A percentile compares a stretch with the other conserved stretches of the same genome.
Evolutionary conservation across 352 stramenopile genomes (phyloP).

Genomic region (Globisporangium nunn): DNA sequence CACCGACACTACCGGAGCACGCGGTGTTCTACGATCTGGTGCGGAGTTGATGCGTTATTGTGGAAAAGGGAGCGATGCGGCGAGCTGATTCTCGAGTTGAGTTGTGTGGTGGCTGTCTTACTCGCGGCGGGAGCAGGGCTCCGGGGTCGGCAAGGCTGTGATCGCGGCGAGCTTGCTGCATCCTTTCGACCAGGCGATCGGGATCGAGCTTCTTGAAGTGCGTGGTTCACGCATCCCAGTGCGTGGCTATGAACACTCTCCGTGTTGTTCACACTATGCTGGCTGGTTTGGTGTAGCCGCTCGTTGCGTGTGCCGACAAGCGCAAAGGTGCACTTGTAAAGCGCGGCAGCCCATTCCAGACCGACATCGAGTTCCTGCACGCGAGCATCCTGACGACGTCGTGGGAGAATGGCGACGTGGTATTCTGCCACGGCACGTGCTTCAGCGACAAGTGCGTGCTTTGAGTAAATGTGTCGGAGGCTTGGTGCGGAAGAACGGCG

Average conservation of each 20-base stretch:
- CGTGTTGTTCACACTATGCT: background rate
- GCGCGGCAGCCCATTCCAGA: slow-evolving; percentile 18
- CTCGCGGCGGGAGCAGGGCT: slow-evolving; percentile 31
- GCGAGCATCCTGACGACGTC: slow-evolving; percentile 52
- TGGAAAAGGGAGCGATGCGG: background rate
- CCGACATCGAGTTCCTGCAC: slow-evolving; percentile 73
- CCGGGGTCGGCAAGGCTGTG: slow-evolving; percentile 75
- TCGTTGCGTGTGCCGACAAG: slow-evolving; percentile 73
- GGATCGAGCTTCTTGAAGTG: slow-evolving; percentile 74
- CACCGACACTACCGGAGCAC: slow-evolving; percentile 52
- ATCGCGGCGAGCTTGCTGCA: slow-evolving; percentile 71
- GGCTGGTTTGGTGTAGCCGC: slow-evolving; percentile 22
- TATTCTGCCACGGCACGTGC: slow-evolving; percentile 83
- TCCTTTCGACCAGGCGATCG: slow-evolving; percentile 77
- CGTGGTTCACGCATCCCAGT: background rate
- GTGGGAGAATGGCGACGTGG: slow-evolving; percentile 70
- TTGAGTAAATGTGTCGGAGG: too few species aligned
- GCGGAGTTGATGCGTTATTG: background rate
- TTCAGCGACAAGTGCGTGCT: slow-evolving; percentile 68
- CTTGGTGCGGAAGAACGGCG: too few species aligned
- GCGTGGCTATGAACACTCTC: background rate
- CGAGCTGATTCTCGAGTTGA: background rate
- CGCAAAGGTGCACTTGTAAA: slow-evolving; percentile 49
- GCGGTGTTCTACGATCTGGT: slow-evolving; percentile 83
- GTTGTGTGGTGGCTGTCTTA: too few species aligned